These are phyloP conservation scores for Uronychia setigera DNA, from an alignment of 73 alveolate species.

Conservation along the genomic window DNA sequence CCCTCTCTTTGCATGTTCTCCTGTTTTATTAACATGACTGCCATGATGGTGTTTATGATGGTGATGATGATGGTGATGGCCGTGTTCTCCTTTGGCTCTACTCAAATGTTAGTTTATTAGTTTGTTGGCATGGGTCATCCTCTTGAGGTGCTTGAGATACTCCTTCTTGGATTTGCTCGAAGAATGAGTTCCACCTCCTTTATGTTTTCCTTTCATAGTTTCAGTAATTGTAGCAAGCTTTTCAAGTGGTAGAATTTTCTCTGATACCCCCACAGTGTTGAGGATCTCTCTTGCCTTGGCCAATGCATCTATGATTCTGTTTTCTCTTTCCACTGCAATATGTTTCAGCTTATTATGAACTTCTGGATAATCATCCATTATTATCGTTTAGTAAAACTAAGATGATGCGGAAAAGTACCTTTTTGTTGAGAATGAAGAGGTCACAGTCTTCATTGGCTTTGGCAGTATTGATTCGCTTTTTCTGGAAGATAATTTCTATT, in stretches of 20 bases:
- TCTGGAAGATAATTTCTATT: slow-evolving; percentile 49
- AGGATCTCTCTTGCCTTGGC: not conserved
- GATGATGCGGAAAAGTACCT: not conserved
- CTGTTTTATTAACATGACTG: too few species aligned
- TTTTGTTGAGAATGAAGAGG: slow-evolving; percentile 56
- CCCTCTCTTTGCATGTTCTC: too few species aligned
- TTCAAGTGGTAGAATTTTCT: not conserved
- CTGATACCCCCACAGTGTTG: not conserved
- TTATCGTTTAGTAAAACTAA: slow-evolving; percentile 33
- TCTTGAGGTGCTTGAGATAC: not conserved
- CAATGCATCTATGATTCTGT: slow-evolving; percentile 10
- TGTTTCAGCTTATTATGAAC: slow-evolving; percentile 28
- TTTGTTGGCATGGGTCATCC: not conserved
- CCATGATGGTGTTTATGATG: too few species aligned
- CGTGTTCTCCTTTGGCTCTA: too few species aligned
- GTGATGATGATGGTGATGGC: too few species aligned
- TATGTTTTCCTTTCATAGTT: not conserved
- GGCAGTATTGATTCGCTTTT: slow-evolving; percentile 48
- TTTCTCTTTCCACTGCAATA: slow-evolving; percentile 50
- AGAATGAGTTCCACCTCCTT: not conserved
- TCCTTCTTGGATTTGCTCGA: not conserved
- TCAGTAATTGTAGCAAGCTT: not conserved
- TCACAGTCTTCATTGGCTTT: slow-evolving; percentile 55
- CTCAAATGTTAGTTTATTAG: not conserved
- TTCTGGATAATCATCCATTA: slow-evolving; percentile 57